Percentiles rank a stretch among this genome's conserved stretches.
Conservation (phyloP, 441 rosid species). For the Erodium moschatum region DNA sequence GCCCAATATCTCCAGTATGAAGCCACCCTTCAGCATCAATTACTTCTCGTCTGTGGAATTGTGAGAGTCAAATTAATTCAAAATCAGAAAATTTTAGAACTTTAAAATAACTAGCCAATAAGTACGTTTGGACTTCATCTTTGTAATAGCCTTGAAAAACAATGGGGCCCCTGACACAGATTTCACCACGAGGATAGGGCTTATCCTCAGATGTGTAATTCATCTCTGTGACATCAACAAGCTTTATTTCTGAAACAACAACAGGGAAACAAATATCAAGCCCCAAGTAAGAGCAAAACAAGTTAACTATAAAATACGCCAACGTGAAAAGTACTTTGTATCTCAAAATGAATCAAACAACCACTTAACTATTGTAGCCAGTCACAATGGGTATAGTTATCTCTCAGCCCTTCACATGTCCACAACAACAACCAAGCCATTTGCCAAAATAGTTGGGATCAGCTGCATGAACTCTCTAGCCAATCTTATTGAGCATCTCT, state of each 20-base stretch:
- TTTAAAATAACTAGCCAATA: conserved; percentile 13
- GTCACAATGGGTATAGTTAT: conserved; percentile 7
- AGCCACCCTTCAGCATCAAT: conserved; percentile 92
- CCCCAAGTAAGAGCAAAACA: conserved; percentile 12
- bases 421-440: neutral
- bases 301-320: neutral
- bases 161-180: conserved; percentile 90
- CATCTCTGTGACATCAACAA: conserved; percentile 95
- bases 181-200: conserved; percentile 93
- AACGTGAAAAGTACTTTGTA: neutral
- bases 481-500: neutral
- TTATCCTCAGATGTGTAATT: conserved; percentile 80
- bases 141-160: conserved; percentile 78
- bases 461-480: neutral
- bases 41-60: conserved; percentile 67
- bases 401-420: neutral
- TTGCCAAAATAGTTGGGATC: neutral
- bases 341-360: neutral
- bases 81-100: conserved; percentile 4
- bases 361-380: neutral
- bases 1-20: conserved; percentile 92
- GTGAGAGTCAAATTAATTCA: conserved; percentile 13
- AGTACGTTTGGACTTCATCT: conserved; percentile 91
- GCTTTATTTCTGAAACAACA: conserved; percentile 74
- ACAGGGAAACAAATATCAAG: conserved; percentile 12